phyloP scores from a whole-genome alignment of 108 stramenopile genomes.

The Skeletonema grethae region DNA sequence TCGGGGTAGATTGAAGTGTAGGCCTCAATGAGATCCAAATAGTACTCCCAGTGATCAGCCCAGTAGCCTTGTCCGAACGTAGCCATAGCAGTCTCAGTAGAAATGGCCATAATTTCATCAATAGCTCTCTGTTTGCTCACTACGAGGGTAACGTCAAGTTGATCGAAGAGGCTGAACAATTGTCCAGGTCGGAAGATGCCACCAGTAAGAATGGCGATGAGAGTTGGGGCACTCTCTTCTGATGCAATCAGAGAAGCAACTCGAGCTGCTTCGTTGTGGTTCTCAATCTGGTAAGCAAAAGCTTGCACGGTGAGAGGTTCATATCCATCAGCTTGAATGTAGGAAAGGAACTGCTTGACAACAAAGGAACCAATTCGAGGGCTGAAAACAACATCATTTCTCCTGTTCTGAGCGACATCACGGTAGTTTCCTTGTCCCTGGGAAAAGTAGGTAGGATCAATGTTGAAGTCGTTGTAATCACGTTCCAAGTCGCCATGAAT shows the following conservation, averaged over 20 bases:
- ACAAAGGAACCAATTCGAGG: conserved; percentile 89
- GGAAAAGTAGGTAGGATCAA: conserved; percentile 89
- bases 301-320: conserved; percentile 96
- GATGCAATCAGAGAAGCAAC: conserved; percentile 60
- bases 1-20: conserved; percentile 95
- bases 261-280: conserved; percentile 57
- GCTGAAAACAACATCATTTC: conserved; percentile 89
- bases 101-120: conserved; percentile 67
- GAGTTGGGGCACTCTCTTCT: conserved; percentile 64
- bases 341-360: conserved; percentile 88
- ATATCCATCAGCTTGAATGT: conserved; percentile 96
- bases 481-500: conserved; percentile 98
- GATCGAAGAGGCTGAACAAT: conserved; percentile 80
- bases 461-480: conserved; percentile 95
- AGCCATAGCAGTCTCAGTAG: conserved; percentile 81
- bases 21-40: conserved; percentile 88
- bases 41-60: conserved; percentile 93
- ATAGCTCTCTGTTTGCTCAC: conserved; percentile 66
- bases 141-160: conserved; percentile 64
- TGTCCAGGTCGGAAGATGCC: conserved; percentile 94
- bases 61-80: conserved; percentile 87
- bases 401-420: conserved; percentile 96
- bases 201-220: conserved; percentile 66
- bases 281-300: conserved; percentile 69
- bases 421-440: conserved; percentile 97